phyloP scores from a whole-genome alignment of 2,329 filamentous ascomycete genomes.

The Pezicula rhizophila region DNA sequence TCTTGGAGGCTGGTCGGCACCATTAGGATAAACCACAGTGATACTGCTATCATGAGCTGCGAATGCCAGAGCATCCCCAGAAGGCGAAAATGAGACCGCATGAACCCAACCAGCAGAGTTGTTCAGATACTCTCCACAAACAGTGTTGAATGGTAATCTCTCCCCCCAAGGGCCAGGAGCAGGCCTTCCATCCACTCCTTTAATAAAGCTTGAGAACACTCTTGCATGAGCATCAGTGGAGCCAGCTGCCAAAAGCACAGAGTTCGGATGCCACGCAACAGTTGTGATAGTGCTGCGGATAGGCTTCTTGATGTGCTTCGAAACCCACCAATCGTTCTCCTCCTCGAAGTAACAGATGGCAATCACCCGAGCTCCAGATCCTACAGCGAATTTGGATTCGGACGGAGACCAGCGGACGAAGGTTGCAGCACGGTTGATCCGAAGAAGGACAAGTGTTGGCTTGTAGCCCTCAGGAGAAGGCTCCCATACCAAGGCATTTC shows the following conservation, averaged over 20 bases:
- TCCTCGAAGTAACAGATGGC: slow-evolving; percentile 98
- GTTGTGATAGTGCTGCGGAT: slow-evolving; percentile 96
- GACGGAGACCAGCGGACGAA: slow-evolving; percentile 96
- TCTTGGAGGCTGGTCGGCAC: slow-evolving; percentile 79
- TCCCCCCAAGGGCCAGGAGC: slow-evolving; percentile 91
- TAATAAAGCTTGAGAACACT: slow-evolving; percentile 94
- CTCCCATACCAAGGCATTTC: slow-evolving; percentile 98
- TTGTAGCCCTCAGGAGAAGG: slow-evolving; percentile 90
- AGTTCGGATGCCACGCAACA: slow-evolving; percentile 96
- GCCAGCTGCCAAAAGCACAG: slow-evolving; percentile 85
- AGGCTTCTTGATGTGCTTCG: slow-evolving; percentile 98
- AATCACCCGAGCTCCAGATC: slow-evolving; percentile 90
- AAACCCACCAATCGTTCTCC: slow-evolving; percentile 99
- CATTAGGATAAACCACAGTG: slow-evolving; percentile 91
- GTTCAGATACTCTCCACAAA: slow-evolving; percentile 94
- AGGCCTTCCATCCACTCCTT: slow-evolving; percentile 82
- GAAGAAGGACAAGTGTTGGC: slow-evolving; percentile 90
- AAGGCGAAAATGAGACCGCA: slow-evolving; percentile 86
- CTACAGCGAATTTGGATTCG: slow-evolving; percentile 95
- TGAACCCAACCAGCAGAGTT: slow-evolving; percentile 97
- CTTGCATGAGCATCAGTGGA: slow-evolving; percentile 96
- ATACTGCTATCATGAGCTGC: slow-evolving; percentile 93
- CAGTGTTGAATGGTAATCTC: slow-evolving; percentile 92
- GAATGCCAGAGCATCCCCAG: slow-evolving; percentile 88
- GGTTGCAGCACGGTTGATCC: slow-evolving; percentile 93